Percentiles rank a stretch among this genome's conserved stretches.
Evolutionary conservation across 768 basidiomycete species (phyloP).

Genomic region (Lactarius sp.): DNA sequence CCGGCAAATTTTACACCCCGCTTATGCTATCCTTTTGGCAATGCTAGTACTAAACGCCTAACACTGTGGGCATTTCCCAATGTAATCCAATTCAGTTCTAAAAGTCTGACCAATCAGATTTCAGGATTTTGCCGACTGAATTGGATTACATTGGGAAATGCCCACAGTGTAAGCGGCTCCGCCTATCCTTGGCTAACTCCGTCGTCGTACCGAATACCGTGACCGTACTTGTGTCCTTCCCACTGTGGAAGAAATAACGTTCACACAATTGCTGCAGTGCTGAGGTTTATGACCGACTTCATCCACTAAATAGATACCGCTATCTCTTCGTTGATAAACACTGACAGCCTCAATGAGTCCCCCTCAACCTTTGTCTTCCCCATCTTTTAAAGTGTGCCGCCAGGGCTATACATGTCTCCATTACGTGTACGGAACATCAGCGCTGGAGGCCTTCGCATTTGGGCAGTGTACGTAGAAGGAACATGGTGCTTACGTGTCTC

Average conservation of each 20-base stretch:
- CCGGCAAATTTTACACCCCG: not conserved
- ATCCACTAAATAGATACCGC: not conserved
- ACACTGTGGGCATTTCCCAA: no score
- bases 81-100: no score
- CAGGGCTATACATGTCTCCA: not conserved
- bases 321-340: not conserved
- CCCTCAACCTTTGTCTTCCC: slow-evolving; percentile 2
- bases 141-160: no score
- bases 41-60: not conserved
- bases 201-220: not conserved
- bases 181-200: not conserved
- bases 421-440: slow-evolving; percentile 20
- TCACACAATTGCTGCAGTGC: not conserved
- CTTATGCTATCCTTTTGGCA: not conserved
- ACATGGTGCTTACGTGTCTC: slow-evolving; percentile 13
- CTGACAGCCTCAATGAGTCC: not conserved
- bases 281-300: not conserved
- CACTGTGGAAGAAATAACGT: not conserved
- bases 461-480: slow-evolving; percentile 6
- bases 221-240: not conserved
- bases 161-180: not conserved
- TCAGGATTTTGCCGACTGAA: no score
- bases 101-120: no score
- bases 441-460: not conserved
- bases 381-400: slow-evolving; percentile 1